Percentiles rank a stretch among this genome's conserved stretches.
These are phyloP conservation scores for Penicillium silybi DNA, from an alignment of 495 filamentous ascomycete genomes.

Conservation along the genomic window DNA sequence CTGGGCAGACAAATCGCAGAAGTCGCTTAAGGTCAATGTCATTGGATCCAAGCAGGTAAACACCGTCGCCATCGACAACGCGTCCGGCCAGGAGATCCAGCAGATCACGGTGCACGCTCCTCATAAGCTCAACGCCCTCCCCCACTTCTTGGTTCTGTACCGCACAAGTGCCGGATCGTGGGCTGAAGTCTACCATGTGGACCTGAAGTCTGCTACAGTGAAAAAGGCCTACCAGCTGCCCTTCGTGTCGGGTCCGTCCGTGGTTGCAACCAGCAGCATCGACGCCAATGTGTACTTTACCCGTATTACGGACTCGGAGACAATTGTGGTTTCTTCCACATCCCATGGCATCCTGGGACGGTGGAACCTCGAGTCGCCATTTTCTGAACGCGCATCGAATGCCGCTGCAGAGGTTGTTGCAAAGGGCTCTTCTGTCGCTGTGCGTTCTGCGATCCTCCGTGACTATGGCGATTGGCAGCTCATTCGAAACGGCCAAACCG, in stretches of 20 bases:
- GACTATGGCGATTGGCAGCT: conserved; percentile 77
- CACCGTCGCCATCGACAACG: conserved; percentile 46
- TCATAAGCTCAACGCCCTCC: conserved; percentile 59
- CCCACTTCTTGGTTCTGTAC: conserved; percentile 84
- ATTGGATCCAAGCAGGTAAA: conserved; percentile 66
- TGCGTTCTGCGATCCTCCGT: conserved; percentile 69
- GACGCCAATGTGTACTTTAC: conserved; percentile 87
- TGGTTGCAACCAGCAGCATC: conserved; percentile 72
- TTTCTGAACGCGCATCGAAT: conserved; percentile 48
- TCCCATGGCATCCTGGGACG: conserved; percentile 71
- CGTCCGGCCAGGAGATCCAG: conserved; percentile 55
- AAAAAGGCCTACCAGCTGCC: conserved; percentile 74
- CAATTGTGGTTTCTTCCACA: conserved; percentile 67
- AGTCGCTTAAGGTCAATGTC: conserved; percentile 72
- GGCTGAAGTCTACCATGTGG: conserved; percentile 82
- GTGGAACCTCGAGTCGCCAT: conserved; percentile 55
- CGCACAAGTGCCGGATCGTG: conserved; percentile 66
- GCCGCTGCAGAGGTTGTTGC: conserved; percentile 80
- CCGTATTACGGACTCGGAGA: conserved; percentile 66
- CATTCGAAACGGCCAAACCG: conserved; percentile 72
- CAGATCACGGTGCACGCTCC: conserved; percentile 71
- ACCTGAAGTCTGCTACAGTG: conserved; percentile 60
- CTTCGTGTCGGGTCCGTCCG: conserved; percentile 60
- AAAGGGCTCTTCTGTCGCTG: conserved; percentile 61
- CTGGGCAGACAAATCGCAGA: conserved; percentile 70